These are phyloP conservation scores for Adansonia gregorii DNA, from an alignment of 441 rosid genomes.

Conservation along the genomic window DNA sequence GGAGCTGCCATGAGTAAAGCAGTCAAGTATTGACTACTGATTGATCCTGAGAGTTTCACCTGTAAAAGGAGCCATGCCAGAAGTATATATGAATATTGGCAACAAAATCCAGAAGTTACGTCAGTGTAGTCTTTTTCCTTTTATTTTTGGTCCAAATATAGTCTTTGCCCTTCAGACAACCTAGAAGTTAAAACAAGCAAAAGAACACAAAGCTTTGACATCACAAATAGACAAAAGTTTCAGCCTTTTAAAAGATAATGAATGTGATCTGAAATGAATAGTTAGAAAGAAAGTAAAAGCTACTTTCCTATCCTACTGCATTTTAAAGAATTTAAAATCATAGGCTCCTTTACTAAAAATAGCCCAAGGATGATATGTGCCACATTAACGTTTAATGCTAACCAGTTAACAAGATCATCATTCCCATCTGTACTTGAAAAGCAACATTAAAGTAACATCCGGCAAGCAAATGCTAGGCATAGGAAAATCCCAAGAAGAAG, in stretches of 20 bases:
- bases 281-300: not conserved
- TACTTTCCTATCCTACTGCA: not conserved
- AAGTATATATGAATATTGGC: slow-evolving; percentile 10
- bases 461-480: not conserved
- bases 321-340: not conserved
- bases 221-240: not conserved
- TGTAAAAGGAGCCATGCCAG: slow-evolving; percentile 40
- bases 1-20: slow-evolving; percentile 97
- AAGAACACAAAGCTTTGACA: not conserved
- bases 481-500: slow-evolving; percentile 26
- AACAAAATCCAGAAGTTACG: not conserved
- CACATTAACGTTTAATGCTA: not conserved
- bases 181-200: not conserved
- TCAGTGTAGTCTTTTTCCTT: not conserved
- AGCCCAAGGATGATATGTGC: not conserved
- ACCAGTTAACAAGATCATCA: not conserved
- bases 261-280: not conserved
- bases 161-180: not conserved
- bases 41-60: slow-evolving; percentile 94
- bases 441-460: not conserved
- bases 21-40: slow-evolving; percentile 94
- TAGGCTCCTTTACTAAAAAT: not conserved
- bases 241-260: not conserved
- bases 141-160: not conserved
- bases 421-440: not conserved